Evolutionary conservation across 2,329 filamentous ascomycete species (phyloP), one percentile per base, ranked within the genome.

Genomic region (Didymella keratinophila): DNA sequence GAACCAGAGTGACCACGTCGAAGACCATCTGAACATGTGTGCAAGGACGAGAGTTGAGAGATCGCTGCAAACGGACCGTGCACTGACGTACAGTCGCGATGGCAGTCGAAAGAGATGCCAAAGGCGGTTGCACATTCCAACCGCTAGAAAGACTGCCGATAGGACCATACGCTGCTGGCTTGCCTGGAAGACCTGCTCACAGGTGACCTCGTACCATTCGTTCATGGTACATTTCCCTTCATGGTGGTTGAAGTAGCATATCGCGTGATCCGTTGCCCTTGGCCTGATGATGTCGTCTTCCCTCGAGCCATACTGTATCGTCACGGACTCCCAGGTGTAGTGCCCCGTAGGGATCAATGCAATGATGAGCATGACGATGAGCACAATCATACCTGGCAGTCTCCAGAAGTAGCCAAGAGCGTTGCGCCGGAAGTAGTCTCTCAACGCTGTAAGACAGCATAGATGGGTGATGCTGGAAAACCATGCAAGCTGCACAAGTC

Each of bases 391-490:
- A 6, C 54, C 54, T 11, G 54, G 57, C 12, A 63, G 18, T 30
- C 61, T 49, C 61, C 61, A 63, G 16, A 49, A 30, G 4, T 58
- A 53, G 7, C 45, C 53, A 14, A 36, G 30, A 11, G n/a, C 21
- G 9, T 49, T 42, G 11, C 8, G 28, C 11, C 39, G 52, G 11
- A 56, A 49, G 23, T 56, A 49, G 9, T 32, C 39, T 20, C 52
- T 30, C 16, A 56, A 23, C 9, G 39, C 45, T 4, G 62, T 62
- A 3, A 65, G 32, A 28, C 56, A 63, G 21, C 47, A 58, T 1
- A 65, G 49, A 16, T 65, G 62, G 2, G 60, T 63, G 3, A 61
- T 27, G 42, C 56, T 60, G 4, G 58, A 60, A 23, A 65, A 63
- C 60, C 58, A 67, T 11, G 62, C 62, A 4, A 67, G 45, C 25